Evolutionary conservation across 768 basidiomycete genomes (phyloP).

Genomic region (Boletus bicolor): DNA sequence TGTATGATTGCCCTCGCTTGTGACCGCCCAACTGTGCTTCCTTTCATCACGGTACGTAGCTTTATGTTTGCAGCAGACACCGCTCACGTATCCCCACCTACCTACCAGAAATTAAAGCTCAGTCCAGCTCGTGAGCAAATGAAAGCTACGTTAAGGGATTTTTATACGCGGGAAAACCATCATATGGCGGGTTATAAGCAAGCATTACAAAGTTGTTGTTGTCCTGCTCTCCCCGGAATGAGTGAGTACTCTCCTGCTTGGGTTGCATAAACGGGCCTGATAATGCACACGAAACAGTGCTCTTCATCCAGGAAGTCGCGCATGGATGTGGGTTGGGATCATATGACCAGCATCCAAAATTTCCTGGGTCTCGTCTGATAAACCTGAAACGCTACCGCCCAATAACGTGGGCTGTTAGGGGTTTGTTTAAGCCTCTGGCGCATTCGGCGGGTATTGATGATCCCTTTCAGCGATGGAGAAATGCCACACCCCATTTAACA

Average conservation of each 20-base stretch:
- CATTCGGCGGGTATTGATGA: background rate
- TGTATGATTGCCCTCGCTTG: conserved; percentile 42
- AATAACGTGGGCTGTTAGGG: conserved; percentile 39
- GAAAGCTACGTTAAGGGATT: conserved; percentile 15
- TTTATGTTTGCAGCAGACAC: background rate
- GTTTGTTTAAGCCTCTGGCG: conserved; percentile 24
- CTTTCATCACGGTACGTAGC: conserved; percentile 24
- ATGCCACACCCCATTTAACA: conserved; percentile 42
- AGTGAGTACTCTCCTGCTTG: conserved; percentile 12
- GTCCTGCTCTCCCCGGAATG: conserved; percentile 34
- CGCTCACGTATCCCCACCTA: background rate
- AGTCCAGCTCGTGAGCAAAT: conserved; percentile 23
- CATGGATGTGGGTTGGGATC: conserved; percentile 33
- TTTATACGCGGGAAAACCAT: conserved; percentile 24
- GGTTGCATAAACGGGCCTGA: background rate
- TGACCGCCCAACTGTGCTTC: conserved; percentile 37
- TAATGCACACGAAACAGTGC: conserved; percentile 17
- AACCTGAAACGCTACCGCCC: conserved; percentile 39
- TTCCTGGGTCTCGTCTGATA: conserved; percentile 31
- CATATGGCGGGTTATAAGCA: conserved; percentile 32
- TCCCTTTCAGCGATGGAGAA: conserved; percentile 43
- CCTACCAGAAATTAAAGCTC: conserved; percentile 25
- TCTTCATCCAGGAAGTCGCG: conserved; percentile 32
- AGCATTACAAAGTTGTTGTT: conserved; percentile 26
- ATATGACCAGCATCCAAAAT: conserved; percentile 24